phyloP scores from a whole-genome alignment of 2,329 filamentous ascomycete species.

The Cadophora sp. region DNA sequence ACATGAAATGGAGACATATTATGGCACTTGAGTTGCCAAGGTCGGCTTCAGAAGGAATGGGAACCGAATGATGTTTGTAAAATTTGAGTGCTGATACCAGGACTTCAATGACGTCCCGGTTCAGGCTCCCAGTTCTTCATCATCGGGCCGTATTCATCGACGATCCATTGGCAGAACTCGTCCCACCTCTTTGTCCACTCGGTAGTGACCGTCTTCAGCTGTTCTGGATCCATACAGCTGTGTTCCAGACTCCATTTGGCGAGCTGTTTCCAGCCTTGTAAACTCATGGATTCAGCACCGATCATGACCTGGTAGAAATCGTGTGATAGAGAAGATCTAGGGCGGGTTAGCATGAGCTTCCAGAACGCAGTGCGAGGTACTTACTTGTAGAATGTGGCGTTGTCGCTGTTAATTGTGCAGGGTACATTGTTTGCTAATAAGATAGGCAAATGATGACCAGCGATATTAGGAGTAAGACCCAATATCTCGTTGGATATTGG shows the following conservation, averaged over 20 bases:
- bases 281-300: slow-evolving; percentile 68
- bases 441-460: slow-evolving; percentile 71
- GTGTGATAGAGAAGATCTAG: slow-evolving; percentile 72
- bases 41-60: not conserved
- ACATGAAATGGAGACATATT: not conserved
- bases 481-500: slow-evolving; percentile 81
- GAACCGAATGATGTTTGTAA: not conserved
- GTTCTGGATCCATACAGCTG: slow-evolving; percentile 56
- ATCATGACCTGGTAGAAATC: slow-evolving; percentile 81
- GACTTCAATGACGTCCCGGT: slow-evolving; percentile 31
- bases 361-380: slow-evolving; percentile 28
- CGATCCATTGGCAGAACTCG: slow-evolving; percentile 61
- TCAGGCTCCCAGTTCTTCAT: slow-evolving; percentile 33
- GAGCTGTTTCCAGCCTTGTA: slow-evolving; percentile 76
- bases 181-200: slow-evolving; percentile 65
- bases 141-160: slow-evolving; percentile 49
- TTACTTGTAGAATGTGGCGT: slow-evolving; percentile 74
- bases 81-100: not conserved
- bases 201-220: slow-evolving; percentile 49
- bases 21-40: not conserved
- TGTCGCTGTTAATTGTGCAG: slow-evolving; percentile 78
- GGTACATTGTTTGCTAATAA: slow-evolving; percentile 75
- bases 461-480: slow-evolving; percentile 69
- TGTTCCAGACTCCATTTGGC: slow-evolving; percentile 68
- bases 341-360: slow-evolving; percentile 23